A percentile compares a stretch with the other conserved stretches of the same genome.
Evolutionary conservation across 495 filamentous ascomycete genomes (phyloP).

Genomic region (Hypoxylon cercidicola): DNA sequence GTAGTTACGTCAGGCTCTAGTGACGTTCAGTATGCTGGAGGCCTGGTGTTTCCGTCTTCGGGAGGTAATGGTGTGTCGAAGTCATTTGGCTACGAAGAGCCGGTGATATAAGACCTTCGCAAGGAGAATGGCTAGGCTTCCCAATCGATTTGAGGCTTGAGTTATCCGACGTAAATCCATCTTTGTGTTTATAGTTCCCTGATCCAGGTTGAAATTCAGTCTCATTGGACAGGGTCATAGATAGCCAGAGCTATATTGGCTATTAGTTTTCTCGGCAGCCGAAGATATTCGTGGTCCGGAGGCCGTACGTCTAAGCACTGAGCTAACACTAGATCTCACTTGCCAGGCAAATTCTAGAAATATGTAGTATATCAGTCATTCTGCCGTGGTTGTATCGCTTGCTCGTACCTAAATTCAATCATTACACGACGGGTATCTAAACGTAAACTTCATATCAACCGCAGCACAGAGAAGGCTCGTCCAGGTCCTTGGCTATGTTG

Average conservation of each 20-base stretch:
- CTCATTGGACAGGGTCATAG: constrained; percentile 2
- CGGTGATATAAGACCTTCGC: too few species aligned
- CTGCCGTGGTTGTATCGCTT: background rate
- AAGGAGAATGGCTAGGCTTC: too few species aligned
- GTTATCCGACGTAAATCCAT: background rate
- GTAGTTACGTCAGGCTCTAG: too few species aligned
- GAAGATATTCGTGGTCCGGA: constrained; percentile 13
- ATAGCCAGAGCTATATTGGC: constrained; percentile 20
- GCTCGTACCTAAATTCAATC: background rate
- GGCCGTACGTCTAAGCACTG: background rate
- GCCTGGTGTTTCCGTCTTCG: too few species aligned
- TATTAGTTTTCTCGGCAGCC: background rate
- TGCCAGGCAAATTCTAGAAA: background rate
- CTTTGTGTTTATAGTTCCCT: constrained; percentile 1
- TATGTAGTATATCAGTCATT: constrained; percentile 1
- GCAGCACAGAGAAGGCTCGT: constrained; percentile 46
- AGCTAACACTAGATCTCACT: too few species aligned
- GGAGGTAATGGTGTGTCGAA: too few species aligned
- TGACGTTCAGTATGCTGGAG: too few species aligned
- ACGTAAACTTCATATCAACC: constrained; percentile 34
- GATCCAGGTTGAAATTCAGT: constrained; percentile 5
- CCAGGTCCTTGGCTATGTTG: constrained; percentile 22
- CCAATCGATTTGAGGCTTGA: background rate
- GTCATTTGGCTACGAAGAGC: too few species aligned
- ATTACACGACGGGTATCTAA: constrained; percentile 31